Base-by-base conservation (phyloP, 2,329 filamentous ascomycete species). In the Fusarium illudens region DNA sequence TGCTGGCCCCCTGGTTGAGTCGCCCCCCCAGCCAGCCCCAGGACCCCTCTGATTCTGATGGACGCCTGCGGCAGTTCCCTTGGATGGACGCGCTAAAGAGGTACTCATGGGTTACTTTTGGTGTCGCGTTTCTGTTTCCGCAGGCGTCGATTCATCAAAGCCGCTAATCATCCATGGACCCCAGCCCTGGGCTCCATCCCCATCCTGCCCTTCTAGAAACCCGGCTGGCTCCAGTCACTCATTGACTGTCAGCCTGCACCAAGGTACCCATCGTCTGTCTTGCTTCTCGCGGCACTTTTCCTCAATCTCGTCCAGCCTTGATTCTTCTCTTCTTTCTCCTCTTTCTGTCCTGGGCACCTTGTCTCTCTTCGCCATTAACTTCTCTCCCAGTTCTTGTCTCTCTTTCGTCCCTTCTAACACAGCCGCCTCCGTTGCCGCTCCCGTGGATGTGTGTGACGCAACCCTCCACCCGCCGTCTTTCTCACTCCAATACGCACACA, bases 401-500 rank as follows among this genome's bases (percentile, higher is more conserved):
- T 50, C 54, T 39, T 53, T 61, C 58, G 46, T 60, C 60, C 39
- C 46, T 48, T 60, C 62, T 37, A 60, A 62, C 54, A 50, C 49
- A 62, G 52, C 55, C 62, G 55, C 37, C 60, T 67, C 61, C 61
- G 34, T 54, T 68, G 53, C 59, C 63, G 62, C 63, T 65, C 62
- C 55, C 61, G 58, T 55, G 58, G 39, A 44, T 64, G 60, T 62
- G 60, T 71, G 70, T 71, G 63, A 72, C 70, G 68, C 70, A 70
- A 70, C 70, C 29, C 61, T 62, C 49, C 50, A 60, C 56, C 34
- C 59, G 42, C 53, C 32, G n/a, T 58, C 59, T 60, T 50, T 32
- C 32, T 62, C 48, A 52, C 53, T 27, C 36, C 17, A 27, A 46
- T 58, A 55, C 61, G 49, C 62, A 56, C 62, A 34, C 52, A 56